Conservation (phyloP, 2,329 filamentous ascomycete species). For the Cladophialophora psammophila region DNA sequence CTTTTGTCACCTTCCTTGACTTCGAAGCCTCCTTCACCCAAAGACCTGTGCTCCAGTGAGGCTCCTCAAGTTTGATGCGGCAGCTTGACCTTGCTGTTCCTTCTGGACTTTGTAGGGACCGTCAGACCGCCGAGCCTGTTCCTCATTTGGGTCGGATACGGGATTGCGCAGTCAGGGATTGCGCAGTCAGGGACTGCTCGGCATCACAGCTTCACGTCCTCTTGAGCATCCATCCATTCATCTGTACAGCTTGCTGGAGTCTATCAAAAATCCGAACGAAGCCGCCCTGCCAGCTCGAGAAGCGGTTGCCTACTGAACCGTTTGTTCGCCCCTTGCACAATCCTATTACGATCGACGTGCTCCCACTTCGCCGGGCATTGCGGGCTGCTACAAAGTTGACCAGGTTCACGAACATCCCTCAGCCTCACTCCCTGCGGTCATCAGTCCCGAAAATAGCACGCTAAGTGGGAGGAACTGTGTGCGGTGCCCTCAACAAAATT, state of each 20-base stretch:
- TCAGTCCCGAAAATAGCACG: not conserved
- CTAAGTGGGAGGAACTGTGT: not conserved
- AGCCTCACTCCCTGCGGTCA: not conserved
- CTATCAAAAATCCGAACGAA: not conserved
- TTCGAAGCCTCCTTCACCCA: not conserved
- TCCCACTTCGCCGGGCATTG: not conserved
- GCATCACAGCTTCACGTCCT: not conserved
- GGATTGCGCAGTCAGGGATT: not conserved
- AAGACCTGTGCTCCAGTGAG: not conserved
- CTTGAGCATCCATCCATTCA: not conserved
- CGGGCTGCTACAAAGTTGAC: not conserved
- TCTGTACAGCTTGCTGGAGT: not conserved
- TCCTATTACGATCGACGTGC: not conserved
- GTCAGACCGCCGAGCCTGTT: not conserved
- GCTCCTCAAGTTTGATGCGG: not conserved
- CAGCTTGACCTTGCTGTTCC: not conserved
- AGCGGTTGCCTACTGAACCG: no score
- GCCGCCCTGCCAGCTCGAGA: not conserved
- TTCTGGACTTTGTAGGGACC: not conserved
- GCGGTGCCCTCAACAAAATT: conserved; percentile 4
- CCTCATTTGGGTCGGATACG: not conserved
- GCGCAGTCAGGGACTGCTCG: not conserved
- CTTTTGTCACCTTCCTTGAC: not conserved
- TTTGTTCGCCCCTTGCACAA: not conserved
- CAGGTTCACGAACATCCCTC: not conserved